Evolutionary conservation across 2,329 filamentous ascomycete genomes (phyloP).

Genomic region (Cladosporium cucumerinum): DNA sequence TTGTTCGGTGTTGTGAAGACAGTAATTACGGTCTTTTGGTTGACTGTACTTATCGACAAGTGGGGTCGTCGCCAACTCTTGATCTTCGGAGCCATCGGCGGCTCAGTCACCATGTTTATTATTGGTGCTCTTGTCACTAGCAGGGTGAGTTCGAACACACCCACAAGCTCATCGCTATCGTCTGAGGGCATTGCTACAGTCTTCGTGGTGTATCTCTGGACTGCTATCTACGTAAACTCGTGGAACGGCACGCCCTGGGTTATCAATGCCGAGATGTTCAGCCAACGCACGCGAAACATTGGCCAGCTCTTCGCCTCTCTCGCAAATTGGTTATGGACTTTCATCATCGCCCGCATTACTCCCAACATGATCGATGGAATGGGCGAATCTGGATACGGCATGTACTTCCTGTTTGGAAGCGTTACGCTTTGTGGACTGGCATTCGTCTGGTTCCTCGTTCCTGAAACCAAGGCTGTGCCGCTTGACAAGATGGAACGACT

Average conservation of each 20-base stretch:
- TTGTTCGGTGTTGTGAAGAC: constrained; percentile 21
- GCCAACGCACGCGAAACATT: constrained; percentile 37
- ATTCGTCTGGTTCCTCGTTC: constrained; percentile 15
- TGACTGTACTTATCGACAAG: constrained; percentile 13
- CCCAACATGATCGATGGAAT: constrained; percentile 37
- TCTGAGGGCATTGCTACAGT: constrained; percentile 12
- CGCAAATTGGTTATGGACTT: constrained; percentile 36
- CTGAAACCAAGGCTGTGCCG: constrained; percentile 15
- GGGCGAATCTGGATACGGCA: constrained; percentile 29
- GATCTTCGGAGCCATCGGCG: constrained; percentile 10
- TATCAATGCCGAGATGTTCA: constrained; percentile 48
- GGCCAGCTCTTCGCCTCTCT: constrained; percentile 36
- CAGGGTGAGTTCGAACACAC: constrained; percentile 1
- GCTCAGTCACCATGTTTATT: constrained; percentile 13
- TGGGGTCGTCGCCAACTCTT: constrained; percentile 16
- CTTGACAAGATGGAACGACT: constrained; percentile 17
- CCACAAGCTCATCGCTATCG: not conserved
- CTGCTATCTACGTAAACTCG: constrained; percentile 43
- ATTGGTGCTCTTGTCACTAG: constrained; percentile 13
- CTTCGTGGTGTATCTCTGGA: constrained; percentile 17
- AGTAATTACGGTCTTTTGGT: constrained; percentile 16
- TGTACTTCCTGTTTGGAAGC: constrained; percentile 35
- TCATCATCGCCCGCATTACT: constrained; percentile 36
- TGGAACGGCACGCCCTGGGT: constrained; percentile 44
- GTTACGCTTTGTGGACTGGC: constrained; percentile 9